Base-by-base conservation (phyloP, 768 basidiomycete genomes). In the Tulasnella sp. region DNA sequence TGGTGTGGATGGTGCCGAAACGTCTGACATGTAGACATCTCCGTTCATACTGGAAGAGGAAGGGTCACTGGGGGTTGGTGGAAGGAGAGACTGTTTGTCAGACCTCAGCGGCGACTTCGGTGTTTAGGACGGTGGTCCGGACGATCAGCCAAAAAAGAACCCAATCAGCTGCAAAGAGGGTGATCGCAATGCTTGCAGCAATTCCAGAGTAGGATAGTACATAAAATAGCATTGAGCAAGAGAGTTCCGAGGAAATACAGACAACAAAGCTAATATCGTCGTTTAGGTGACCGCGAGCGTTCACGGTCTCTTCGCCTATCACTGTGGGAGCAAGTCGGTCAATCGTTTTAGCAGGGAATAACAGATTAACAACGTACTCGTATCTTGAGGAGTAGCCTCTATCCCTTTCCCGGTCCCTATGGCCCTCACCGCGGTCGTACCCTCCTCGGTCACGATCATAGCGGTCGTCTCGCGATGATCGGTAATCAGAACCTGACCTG, bases 391-490 rank as follows among this genome's bases (percentile, higher is more conserved):
- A 77, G 75, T 79, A 71, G 40, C 77, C 77, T 58, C 72, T 45
- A 68, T 79, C 72, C 22, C 78, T 67, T 31, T 75, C 69, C 52
- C 76, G 31, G 37, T 70, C 52, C 54, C 45, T n/a, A 40, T 76
- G 75, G 67, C 42, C 12, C 7, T 77, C 67, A 9, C 75, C 71
- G 36, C 79, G 72, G 4, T 76, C 77, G 34, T 72, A 38, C 5
- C 75, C 74, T 54, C 75, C 74, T 54, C 79, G 34, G 22, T 79
- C 79, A 25, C 81, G 75, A 37, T 80, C 79, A 7, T 79, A 74
- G 54, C 77, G 36, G 49, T 73, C 52, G 38, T 80, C 80, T 74
- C 80, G 71, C 25, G 76, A 76, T 25, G 76, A 76, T 12, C 77
- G 77, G 68, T 77, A 74, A 40, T 78, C 75, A 3, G 71, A 70